Evolutionary conservation across 2,329 filamentous ascomycete genomes (phyloP).

Genomic region (Colletotrichum simmondsii): DNA sequence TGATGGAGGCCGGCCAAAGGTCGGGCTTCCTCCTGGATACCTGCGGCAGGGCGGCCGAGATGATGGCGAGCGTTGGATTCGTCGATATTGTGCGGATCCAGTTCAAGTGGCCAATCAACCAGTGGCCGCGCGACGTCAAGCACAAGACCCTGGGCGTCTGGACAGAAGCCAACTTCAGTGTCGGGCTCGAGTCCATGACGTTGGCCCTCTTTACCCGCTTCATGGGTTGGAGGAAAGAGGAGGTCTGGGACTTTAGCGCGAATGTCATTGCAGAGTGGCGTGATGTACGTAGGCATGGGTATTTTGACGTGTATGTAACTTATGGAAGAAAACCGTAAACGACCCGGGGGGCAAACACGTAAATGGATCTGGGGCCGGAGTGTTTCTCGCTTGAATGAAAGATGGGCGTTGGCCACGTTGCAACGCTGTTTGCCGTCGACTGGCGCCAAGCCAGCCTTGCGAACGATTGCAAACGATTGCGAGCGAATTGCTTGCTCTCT

Average conservation of each 20-base stretch:
- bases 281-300: conserved; percentile 34
- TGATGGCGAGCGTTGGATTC: conserved; percentile 40
- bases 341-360: too few relatives aligned
- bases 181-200: conserved; percentile 39
- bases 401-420: neutral
- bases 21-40: conserved; percentile 42
- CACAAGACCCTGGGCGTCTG: conserved; percentile 41
- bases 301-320: conserved; percentile 36
- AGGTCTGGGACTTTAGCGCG: conserved; percentile 39
- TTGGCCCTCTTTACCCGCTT: conserved; percentile 41
- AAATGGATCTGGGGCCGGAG: neutral
- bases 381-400: neutral
- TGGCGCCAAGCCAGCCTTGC: neutral
- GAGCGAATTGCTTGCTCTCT: neutral
- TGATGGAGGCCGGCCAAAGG: conserved; percentile 42
- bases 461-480: neutral
- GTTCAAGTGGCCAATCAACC: conserved; percentile 42
- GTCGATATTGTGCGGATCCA: conserved; percentile 39
- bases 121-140: conserved; percentile 40
- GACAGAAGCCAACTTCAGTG: conserved; percentile 37
- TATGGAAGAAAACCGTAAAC: conserved; percentile 33
- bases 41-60: conserved; percentile 41
- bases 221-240: conserved; percentile 40
- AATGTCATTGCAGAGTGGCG: conserved; percentile 34
- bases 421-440: neutral